Base-by-base conservation (phyloP, 257 asterid species). In the Buddleja alternifolia region DNA sequence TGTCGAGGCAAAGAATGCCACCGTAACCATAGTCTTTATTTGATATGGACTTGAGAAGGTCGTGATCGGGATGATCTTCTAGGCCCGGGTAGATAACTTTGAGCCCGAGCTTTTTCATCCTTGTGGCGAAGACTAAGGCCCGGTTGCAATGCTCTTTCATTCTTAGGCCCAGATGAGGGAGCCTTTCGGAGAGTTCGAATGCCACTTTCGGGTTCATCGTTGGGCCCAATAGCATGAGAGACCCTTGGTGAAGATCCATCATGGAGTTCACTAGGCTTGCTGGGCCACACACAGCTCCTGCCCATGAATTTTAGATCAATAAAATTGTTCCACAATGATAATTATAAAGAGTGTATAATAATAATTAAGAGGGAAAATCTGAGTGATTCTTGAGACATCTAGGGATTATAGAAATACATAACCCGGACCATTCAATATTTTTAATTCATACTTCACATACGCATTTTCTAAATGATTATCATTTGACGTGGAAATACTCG, bases 201-300 rank as follows among this genome's bases (percentile, higher is more conserved):
- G 96, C 93, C 6, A 86, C 85, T 52, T 88, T 88, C 0, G 96
- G 80, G 61, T 89, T 86, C 94, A 89, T 84, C 0, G 96, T 89
- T 14, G 96, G 96, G 11, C 93, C 96, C 6, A 88, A 63, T 23
- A 88, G 69, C 96, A 88, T 88, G 0, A 88, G 85, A 3, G 90
- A 19, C 10, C 96, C 96, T 56, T 86, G 88, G 0, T 85, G 94
- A 60, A 84, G 87, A 52, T 86, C 92, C 94, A 89, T 89, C 96
- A 89, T 89, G 0, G 94, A 80, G 52, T 89, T 84, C 70, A 89
- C 80, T 2, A 89, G 80, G 54, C 70, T 85, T 2, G 88, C 94
- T 44, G 96, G 85, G 2, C 94, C 96, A 50, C 96, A 89, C 3
- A 89, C 82, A 2, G 90, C 92, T 1, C 96, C 94, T 89, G 71